Base-by-base conservation (phyloP, 257 asterid genomes). In the Capsicum rhomboideum region DNA sequence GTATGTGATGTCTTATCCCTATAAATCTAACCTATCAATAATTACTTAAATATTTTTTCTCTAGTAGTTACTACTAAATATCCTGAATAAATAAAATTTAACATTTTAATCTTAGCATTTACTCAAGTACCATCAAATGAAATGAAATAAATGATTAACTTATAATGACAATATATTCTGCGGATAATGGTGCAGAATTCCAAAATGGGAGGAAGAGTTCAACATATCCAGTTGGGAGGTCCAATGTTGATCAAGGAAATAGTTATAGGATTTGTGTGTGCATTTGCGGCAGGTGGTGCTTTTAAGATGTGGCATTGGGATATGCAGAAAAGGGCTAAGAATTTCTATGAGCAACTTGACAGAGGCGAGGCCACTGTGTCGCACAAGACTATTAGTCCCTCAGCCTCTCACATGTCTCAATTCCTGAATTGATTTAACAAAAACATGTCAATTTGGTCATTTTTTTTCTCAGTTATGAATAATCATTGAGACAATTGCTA, bases 161-260 rank as follows among this genome's bases (percentile, higher is more conserved):
- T 34, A 34, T 34, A 20, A 74, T 71, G 40, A 34, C 0, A 40
- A 12, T 16, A 54, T 61, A 61, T 64, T 28, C 0, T 64, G 10
- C 2, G 44, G 44, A 29, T 72, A 46, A 46, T 74, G 80, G 40
- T 74, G 55, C 54, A 74, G 80, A 75, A 26, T 8, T 49, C 0
- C 5, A 49, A 75, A 75, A 82, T 82, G 85, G 68, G 85, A 26
- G 74, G 83, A 56, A 82, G 80, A 55, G 63, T 82, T 49, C 80
- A 55, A 69, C 85, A 82, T 61, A 20, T 82, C 50, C 79, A 82
- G 79, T 42, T 82, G n/a, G 85, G 85, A 82, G 79, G 85, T 82
- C 85, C 80, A 26, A 46, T 82, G 85, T 12, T 82, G 44, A 49
- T 64, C 14, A 67, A 64, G 80, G 85, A 82, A 20, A 10, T 82